phyloP scores from a whole-genome alignment of 2,329 filamentous ascomycete species.

The Raffaelea deltoideospora region DNA sequence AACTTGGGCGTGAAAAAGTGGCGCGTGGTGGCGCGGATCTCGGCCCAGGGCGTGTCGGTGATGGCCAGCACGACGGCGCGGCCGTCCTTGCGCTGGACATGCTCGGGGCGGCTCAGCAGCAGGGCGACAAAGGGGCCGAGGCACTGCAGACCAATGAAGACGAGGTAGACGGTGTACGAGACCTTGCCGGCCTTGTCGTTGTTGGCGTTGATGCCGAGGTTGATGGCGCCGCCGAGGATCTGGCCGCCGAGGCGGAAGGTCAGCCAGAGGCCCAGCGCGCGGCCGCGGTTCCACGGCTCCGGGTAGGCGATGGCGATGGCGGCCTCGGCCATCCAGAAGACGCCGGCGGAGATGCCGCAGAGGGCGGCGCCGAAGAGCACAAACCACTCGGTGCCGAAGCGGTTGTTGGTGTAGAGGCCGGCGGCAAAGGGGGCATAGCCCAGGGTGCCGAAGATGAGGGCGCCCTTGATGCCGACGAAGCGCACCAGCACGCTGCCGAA shows the following conservation, averaged over 20 bases:
- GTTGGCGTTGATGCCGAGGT: slow-evolving; percentile 48
- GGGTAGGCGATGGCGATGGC: slow-evolving; percentile 60
- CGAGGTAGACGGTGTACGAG: slow-evolving; percentile 50
- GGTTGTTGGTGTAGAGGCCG: slow-evolving; percentile 57
- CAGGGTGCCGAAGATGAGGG: slow-evolving; percentile 48
- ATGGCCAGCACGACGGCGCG: slow-evolving; percentile 45
- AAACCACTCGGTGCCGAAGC: slow-evolving; percentile 54
- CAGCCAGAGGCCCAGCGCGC: slow-evolving; percentile 50
- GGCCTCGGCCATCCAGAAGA: slow-evolving; percentile 65
- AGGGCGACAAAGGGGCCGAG: slow-evolving; percentile 48
- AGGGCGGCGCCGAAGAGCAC: slow-evolving; percentile 51
- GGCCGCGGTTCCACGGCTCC: slow-evolving; percentile 51
- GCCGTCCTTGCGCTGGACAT: slow-evolving; percentile 52
- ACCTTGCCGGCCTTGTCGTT: slow-evolving; percentile 37
- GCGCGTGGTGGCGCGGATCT: slow-evolving; percentile 42
- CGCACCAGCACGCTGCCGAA: slow-evolving; percentile 47
- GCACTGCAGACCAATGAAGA: slow-evolving; percentile 58
- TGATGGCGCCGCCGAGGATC: slow-evolving; percentile 58
- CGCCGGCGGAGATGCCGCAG: slow-evolving; percentile 54
- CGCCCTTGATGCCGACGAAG: slow-evolving; percentile 55
- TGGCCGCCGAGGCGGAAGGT: slow-evolving; percentile 43
- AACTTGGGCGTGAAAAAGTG: slow-evolving; percentile 47
- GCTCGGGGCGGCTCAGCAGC: slow-evolving; percentile 42
- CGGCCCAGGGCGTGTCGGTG: slow-evolving; percentile 35
- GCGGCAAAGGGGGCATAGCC: slow-evolving; percentile 60